Evolutionary conservation across 495 filamentous ascomycete species (phyloP), one percentile per base, ranked within the genome.

Genomic region (Xylaria castorea): DNA sequence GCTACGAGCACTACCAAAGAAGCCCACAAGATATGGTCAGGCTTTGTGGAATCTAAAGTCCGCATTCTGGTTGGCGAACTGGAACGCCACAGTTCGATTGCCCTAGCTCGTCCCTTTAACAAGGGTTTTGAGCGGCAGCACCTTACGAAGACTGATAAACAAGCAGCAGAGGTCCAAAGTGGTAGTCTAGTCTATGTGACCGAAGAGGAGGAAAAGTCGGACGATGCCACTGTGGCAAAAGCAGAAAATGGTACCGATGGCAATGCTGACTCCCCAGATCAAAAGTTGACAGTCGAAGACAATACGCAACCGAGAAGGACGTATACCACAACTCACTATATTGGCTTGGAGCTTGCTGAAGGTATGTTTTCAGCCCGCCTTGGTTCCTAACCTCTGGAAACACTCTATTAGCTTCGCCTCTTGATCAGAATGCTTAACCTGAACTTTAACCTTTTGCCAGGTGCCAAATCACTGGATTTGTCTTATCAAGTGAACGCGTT

Each of bases 31-130:
- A 86, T 90, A 44, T 98, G 96, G 94, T 94, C 93, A 40, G 95
- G 96, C 11, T 89, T 93, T 44, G 93, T 99, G 9, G 93, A 98
- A 82, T 99, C 96, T 5, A 97, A 94, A 80, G 87, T 98, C 50
- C 90, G 96, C 61, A 84, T 93, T 65, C 87, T 99, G 30, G 93
- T 97, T 27, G 87, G 88, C 53, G 92, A 91, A 16, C 85, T 99
- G 32, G 96, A 98, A 76, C 86, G 89, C 55, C 86, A 92, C 51
- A 83, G 85, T 20, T 91, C 90, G 7, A 92, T 98, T 71, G 89
- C 89, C 44, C 86, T 97, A 30, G 94, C 95, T 0, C 94, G 95
- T 72, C 94, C 95, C 0, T 99, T 95, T 84, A 95, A 93, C 71
- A 97, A 98, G 76, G 93, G 93, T 1, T 97, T 97, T 76, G 92